Evolutionary conservation across 192 early-diverging fungal species (phyloP), one percentile per base, ranked within the genome.

Genomic region (Coemansia sp.): DNA sequence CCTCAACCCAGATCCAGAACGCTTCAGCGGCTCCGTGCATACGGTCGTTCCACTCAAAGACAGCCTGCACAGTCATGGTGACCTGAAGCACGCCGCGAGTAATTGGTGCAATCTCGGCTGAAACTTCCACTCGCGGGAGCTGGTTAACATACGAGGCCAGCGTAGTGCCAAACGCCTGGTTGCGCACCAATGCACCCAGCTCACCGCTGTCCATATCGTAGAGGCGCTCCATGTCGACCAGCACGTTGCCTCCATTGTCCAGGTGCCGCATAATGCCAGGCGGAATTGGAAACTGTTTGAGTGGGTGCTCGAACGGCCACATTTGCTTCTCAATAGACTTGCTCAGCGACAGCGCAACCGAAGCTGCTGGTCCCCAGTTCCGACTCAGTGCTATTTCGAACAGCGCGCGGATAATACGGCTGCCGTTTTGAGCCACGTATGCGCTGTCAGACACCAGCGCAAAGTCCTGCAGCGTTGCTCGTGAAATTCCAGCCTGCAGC

Each of bases 1-100:
- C 98, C 64, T 97, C 93, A 5, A 96, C 93, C 92, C 92, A 97
- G 43, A 99, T 91, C 90, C 92, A 97, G 85, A 93, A 99, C 1
- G 93, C 89, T 69, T 98, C 95, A 19, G 85, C 87, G 15, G 75
- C 81, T 38, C 96, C 98, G 62, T 99, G 97, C 38, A 93, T 84
- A n/a, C 86, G 84, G 38, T 97, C 96, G 68, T 88, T 93, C 96
- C 96, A 99, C 5, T 89, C 83, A 80, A 98, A 99, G 65, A 93
- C 93, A 2, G 93, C 86, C 0, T 86, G 88, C 5, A 94, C 85
- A 5, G 86, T 85, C 21, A 97, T 72, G n/a, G 88, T 87, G 14
- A 98, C 83, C 17, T 90, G 83, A 38, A 99, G 83, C 6, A 99
- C 93, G 17, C 87, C 90, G 23, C 92, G 80, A n/a, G 98, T 98